Evolutionary conservation across 2,329 filamentous ascomycete species (phyloP), one percentile per base, ranked within the genome.

Genomic region (Alternaria gaisen): DNA sequence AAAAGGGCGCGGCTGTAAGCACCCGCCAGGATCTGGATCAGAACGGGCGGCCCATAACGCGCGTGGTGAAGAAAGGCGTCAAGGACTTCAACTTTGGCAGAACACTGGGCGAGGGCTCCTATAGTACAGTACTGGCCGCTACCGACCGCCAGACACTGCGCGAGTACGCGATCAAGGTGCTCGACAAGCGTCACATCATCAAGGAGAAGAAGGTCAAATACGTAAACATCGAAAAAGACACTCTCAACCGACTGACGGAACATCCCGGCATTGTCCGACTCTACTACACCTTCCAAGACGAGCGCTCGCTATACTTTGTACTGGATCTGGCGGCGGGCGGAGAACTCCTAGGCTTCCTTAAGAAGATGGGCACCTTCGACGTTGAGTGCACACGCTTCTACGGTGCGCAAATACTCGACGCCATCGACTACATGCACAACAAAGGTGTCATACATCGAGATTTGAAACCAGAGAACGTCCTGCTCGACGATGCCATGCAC

Each of bases 181-280:
- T 99, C 47, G 95, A 99, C 81, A 99, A 99, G 82, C 88, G 93
- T 72, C 95, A 99, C 79, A 99, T 99, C 75, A 99, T 99, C 84
- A 99, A 98, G 80, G 95, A 99, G 82, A 98, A 97, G 81, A 99
- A 99, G 85, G 97, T 99, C 74, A 99, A 99, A 84, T 99, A 99
- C 75, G 95, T 99, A 80, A 99, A 98, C 80, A 99, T 99, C 72
- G 95, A 99, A 80, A 97, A 97, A 82, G 94, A 99, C 80, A 98
- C 95, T 0, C 84, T 99, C 57, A 99, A 99, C 76, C 90, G 95
- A 65, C 84, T 99, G 59, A 98, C 94, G 4, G 94, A 99, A 66
- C 95, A 99, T 74, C 95, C 95, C 7, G 95, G 95, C 20, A 94
- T 99, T 61, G 94, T 99, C 58, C 91, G 95, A 64, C 85, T 99